phyloP scores from a whole-genome alignment of 352 stramenopile species.

The Phytophthora pisi region DNA sequence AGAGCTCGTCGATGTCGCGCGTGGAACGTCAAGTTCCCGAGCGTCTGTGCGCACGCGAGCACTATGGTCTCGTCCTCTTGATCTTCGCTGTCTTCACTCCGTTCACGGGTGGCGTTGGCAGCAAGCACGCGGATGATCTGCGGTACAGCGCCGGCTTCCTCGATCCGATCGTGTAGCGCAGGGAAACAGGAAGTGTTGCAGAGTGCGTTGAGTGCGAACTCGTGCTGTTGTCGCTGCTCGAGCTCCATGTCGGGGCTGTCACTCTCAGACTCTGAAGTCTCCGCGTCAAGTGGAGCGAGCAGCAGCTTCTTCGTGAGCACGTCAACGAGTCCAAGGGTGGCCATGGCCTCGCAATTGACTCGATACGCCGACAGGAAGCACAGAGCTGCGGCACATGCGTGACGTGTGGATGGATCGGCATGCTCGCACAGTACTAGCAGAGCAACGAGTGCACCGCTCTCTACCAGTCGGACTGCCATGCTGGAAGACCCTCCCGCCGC shows the following conservation, averaged over 20 bases:
- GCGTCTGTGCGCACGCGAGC: slow-evolving; percentile 63
- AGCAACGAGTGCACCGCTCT: slow-evolving; percentile 66
- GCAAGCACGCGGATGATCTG: slow-evolving; percentile 64
- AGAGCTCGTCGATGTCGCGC: slow-evolving; percentile 58
- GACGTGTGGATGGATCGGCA: slow-evolving; percentile 71
- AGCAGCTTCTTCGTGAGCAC: slow-evolving; percentile 68
- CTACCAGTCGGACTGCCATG: slow-evolving; percentile 52
- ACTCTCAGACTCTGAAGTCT: slow-evolving; percentile 1
- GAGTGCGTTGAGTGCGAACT: slow-evolving; percentile 76
- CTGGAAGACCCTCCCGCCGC: slow-evolving; percentile 9
- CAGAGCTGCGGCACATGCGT: slow-evolving; percentile 72
- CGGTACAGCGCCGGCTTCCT: slow-evolving; percentile 56
- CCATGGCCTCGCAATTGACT: slow-evolving; percentile 80
- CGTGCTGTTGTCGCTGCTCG: slow-evolving; percentile 65
- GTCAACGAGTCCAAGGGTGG: slow-evolving; percentile 64
- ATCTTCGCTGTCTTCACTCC: slow-evolving; percentile 9
- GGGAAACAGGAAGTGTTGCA: slow-evolving; percentile 77
- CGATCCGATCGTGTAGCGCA: slow-evolving; percentile 72
- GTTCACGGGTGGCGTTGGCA: slow-evolving; percentile 8
- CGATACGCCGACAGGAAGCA: slow-evolving; percentile 73
- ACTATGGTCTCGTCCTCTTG: slow-evolving; percentile 53
- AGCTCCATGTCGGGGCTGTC: slow-evolving; percentile 45
- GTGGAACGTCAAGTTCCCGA: slow-evolving; percentile 79
- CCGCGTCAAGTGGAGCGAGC: slow-evolving; percentile 22
- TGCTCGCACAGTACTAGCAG: slow-evolving; percentile 76